A percentile compares a stretch with the other conserved stretches of the same genome.
phyloP scores from a whole-genome alignment of 1,284 basidiomycete species.

The Leccinum fallax region DNA sequence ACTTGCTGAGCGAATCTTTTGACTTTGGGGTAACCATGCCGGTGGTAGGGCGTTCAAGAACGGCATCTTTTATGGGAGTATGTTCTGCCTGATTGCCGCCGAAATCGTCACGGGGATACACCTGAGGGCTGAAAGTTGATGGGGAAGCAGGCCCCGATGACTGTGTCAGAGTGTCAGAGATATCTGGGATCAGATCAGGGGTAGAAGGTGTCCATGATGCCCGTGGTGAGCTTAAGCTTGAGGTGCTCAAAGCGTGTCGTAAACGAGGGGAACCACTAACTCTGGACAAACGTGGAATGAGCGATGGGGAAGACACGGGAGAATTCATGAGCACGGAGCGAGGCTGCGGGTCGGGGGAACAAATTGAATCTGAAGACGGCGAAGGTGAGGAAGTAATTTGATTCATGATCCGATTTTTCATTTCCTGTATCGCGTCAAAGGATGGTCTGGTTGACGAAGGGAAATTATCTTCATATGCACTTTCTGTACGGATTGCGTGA shows the following conservation, averaged over 20 bases:
- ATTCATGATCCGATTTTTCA: constrained; percentile 61
- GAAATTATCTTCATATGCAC: constrained; percentile 18
- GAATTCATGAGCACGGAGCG: constrained; percentile 14
- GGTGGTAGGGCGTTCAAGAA: constrained; percentile 11
- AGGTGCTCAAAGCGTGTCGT: constrained; percentile 32
- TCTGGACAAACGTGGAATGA: constrained; percentile 34
- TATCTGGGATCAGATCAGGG: constrained; percentile 63
- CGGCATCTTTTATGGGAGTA: constrained; percentile 5
- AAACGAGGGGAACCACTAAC: constrained; percentile 30
- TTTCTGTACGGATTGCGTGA: constrained; percentile 8
- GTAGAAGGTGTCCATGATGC: constrained; percentile 46
- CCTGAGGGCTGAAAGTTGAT: constrained; percentile 40
- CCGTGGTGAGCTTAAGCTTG: constrained; percentile 34
- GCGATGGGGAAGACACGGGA: constrained; percentile 25
- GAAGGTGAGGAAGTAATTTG: constrained; percentile 34
- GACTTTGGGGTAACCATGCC: constrained; percentile 27
- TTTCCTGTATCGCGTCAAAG: constrained; percentile 59
- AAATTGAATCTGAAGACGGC: constrained; percentile 23
- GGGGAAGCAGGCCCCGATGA: constrained; percentile 62
- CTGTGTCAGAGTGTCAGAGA: constrained; percentile 57
- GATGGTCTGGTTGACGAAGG: constrained; percentile 40
- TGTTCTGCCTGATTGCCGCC: constrained; percentile 13
- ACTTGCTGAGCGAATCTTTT: constrained; percentile 24
- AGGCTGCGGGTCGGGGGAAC: constrained; percentile 15
- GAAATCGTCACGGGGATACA: constrained; percentile 15